Base-by-base conservation (phyloP, 1,139 yeast genomes). In the Candida pseudocylindracea region DNA sequence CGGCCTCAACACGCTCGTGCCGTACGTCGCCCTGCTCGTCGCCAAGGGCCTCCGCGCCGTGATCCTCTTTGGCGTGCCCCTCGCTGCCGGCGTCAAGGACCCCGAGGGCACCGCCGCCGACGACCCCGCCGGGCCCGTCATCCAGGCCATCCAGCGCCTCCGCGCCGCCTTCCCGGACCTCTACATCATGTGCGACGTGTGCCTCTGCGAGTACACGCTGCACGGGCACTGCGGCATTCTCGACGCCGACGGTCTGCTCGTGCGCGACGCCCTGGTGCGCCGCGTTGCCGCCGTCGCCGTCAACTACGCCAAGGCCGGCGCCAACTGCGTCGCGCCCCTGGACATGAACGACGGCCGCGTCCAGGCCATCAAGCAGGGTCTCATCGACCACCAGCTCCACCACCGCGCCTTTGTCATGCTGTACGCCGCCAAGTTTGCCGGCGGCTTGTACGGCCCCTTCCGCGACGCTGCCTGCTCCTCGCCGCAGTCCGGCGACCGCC, bases 271-370 rank as follows among this genome's bases (percentile, higher is more conserved):
- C 36, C 70, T 91, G 25, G 93, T 80, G 12, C 63, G 71, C 42
- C 64, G 99, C 49, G 64, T 88, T 34, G 95, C 93, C 2, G 88
- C 92, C 10, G 95, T 88, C 24, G 95, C 96, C 1, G 93, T 79
- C 20, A 85, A 80, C 51, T 88, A 88, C 48, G 98, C 96, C 31
- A 67, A 63, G 43, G 96, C 98, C 1, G 98, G 96, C 34, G 95
- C 94, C 2, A 66, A 88, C 49, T 76, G 83, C 35, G 94, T 88
- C 29, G 96, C 98, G 2, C 99, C 99, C 12, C 76, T 93, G 10
- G 98, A 88, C 51, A 88, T 91, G 98, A 74, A 85, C 49, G 99
- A 88, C 50, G 99, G 98, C 15, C 67, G 98, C 45, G 72, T 91
- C 41, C 63, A 66, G 39, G 96, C 81, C 35, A 88, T 88, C 51